phyloP scores from a whole-genome alignment of 208 protist genomes.

The Crithidia fasciculata region DNA sequence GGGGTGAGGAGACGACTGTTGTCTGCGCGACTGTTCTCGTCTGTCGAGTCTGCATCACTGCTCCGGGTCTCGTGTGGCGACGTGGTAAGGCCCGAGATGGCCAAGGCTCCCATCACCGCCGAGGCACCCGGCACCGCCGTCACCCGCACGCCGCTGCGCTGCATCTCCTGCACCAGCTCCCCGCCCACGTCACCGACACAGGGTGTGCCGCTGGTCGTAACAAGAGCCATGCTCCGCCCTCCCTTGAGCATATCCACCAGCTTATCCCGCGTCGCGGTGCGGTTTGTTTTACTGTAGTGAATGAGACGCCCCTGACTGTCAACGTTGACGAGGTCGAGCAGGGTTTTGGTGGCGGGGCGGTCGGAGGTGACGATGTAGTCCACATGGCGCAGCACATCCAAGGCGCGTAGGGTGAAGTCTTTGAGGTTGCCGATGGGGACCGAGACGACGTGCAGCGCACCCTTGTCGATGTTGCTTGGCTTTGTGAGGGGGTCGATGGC shows the following conservation, averaged over 20 bases:
- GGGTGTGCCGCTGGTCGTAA: constrained; percentile 88
- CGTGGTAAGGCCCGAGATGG: constrained; percentile 70
- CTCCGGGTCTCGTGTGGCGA: constrained; percentile 51
- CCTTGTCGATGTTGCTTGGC: constrained; percentile 77
- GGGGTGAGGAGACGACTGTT: constrained; percentile 9
- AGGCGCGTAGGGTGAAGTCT: constrained; percentile 85
- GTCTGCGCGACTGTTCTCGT: neutral
- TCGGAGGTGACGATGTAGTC: constrained; percentile 92
- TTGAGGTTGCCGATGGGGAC: constrained; percentile 93
- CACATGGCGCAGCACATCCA: constrained; percentile 83
- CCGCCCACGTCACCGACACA: constrained; percentile 86
- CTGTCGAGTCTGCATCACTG: neutral
- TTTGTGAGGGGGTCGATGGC: constrained; percentile 83
- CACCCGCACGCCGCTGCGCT: constrained; percentile 77
- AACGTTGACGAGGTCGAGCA: constrained; percentile 88
- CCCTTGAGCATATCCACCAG: constrained; percentile 86
- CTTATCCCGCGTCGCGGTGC: constrained; percentile 63
- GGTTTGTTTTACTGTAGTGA: constrained; percentile 84
- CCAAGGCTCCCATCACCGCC: constrained; percentile 79
- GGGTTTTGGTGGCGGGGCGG: constrained; percentile 78
- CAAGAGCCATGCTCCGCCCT: constrained; percentile 90
- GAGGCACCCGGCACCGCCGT: constrained; percentile 84
- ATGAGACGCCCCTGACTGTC: constrained; percentile 82
- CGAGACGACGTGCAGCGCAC: constrained; percentile 84
- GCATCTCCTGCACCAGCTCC: constrained; percentile 85